Conservation (phyloP, 1,284 basidiomycete species). For the Cryptococcus floricola region DNA sequence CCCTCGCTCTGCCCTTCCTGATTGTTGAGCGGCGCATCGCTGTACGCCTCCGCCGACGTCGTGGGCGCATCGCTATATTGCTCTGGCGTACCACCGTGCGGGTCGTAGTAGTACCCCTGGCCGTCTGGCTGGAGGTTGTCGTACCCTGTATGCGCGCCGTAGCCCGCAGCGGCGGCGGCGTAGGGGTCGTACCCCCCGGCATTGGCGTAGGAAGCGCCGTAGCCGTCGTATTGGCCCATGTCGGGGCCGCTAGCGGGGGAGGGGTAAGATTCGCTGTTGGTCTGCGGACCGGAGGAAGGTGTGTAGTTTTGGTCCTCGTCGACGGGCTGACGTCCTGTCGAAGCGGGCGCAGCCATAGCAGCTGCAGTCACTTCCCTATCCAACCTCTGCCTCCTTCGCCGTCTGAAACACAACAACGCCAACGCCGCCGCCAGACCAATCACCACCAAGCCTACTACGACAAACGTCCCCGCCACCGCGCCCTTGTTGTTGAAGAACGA, state of each 20-base stretch:
- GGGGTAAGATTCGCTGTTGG: conserved; percentile 40
- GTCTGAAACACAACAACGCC: conserved; percentile 46
- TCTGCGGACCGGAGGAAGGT: conserved; percentile 15
- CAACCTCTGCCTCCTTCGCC: conserved; percentile 45
- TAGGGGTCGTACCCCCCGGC: conserved; percentile 48
- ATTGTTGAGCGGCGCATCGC: conserved; percentile 7
- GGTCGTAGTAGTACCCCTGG: conserved; percentile 9
- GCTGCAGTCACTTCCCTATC: conserved; percentile 51
- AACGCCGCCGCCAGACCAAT: conserved; percentile 45
- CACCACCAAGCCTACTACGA: conserved; percentile 50
- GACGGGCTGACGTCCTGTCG: conserved; percentile 42
- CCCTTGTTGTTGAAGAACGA: conserved; percentile 49
- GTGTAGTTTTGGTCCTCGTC: conserved; percentile 47
- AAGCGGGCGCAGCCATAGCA: conserved; percentile 44
- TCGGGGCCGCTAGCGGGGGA: conserved; percentile 40
- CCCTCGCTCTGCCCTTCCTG: conserved; percentile 7
- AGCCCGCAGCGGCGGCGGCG: conserved; percentile 22
- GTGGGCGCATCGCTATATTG: neutral
- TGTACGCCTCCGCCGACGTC: conserved; percentile 2
- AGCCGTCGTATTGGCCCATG: conserved; percentile 48
- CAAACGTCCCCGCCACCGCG: conserved; percentile 50
- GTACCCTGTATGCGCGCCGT: conserved; percentile 21
- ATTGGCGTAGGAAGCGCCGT: conserved; percentile 37
- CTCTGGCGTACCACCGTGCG: neutral
- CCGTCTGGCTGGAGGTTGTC: conserved; percentile 13